Percentiles rank a stretch among this genome's conserved stretches.
These are phyloP conservation scores for Clohesyomyces aquaticus DNA, from an alignment of 495 filamentous ascomycete genomes.

Conservation along the genomic window DNA sequence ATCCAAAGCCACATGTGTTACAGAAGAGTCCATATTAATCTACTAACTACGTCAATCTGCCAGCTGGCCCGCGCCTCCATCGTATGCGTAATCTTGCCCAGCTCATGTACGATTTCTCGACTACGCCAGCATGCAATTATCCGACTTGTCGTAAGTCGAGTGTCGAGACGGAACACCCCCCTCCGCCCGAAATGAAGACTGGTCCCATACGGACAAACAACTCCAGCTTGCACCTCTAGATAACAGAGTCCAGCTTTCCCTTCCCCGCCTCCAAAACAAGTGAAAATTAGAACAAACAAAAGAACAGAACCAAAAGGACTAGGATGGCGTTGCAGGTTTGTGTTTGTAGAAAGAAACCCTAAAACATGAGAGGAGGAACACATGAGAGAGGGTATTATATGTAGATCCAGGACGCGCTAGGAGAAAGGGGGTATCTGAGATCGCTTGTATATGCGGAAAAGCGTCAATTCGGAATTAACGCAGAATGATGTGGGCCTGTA, in stretches of 20 bases:
- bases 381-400: slow-evolving; percentile 29
- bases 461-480: not conserved
- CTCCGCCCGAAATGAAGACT: not conserved
- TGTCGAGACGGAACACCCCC: not conserved
- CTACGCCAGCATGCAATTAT: not conserved
- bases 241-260: too few relatives aligned
- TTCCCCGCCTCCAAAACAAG: too few relatives aligned
- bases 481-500: not conserved
- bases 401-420: not conserved
- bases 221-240: too few relatives aligned
- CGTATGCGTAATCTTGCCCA: too few relatives aligned
- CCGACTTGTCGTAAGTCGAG: not conserved
- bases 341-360: not conserved
- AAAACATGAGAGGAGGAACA: not conserved
- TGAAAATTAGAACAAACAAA: too few relatives aligned
- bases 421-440: slow-evolving; percentile 33
- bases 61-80: too few relatives aligned
- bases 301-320: not conserved
- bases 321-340: slow-evolving; percentile 10
- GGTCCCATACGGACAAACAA: not conserved
- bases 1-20: too few relatives aligned
- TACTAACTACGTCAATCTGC: too few relatives aligned
- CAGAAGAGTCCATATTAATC: too few relatives aligned
- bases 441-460: slow-evolving; percentile 15
- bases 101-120: too few relatives aligned